Percentiles rank a stretch among this genome's conserved stretches.
These are phyloP conservation scores for Pseudocercospora ulei DNA, from an alignment of 2,329 filamentous ascomycete genomes.

Conservation along the genomic window DNA sequence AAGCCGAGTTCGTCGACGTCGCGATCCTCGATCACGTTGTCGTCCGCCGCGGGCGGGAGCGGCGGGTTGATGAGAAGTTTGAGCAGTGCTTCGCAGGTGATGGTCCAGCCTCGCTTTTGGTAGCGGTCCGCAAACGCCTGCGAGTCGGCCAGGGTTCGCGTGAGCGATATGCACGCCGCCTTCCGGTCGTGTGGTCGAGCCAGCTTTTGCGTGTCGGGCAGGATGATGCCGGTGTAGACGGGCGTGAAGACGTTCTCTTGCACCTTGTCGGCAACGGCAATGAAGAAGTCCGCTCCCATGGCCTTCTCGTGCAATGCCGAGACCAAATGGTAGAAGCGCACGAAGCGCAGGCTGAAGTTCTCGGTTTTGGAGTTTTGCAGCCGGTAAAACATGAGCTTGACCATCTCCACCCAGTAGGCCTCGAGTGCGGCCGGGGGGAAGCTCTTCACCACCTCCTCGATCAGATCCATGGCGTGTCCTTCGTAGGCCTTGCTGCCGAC, in stretches of 20 bases:
- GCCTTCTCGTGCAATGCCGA: constrained; percentile 68
- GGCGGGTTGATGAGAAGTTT: constrained; percentile 85
- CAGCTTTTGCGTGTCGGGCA: constrained; percentile 81
- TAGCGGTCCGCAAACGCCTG: constrained; percentile 66
- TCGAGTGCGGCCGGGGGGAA: constrained; percentile 67
- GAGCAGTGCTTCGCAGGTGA: constrained; percentile 80
- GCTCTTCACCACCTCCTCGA: constrained; percentile 66
- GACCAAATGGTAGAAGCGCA: constrained; percentile 88
- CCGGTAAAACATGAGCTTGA: constrained; percentile 69
- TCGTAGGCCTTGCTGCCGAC: constrained; percentile 75
- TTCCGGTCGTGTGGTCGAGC: constrained; percentile 84
- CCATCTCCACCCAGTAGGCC: constrained; percentile 66
- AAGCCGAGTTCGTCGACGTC: constrained; percentile 94
- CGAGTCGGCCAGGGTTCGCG: constrained; percentile 82
- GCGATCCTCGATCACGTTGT: constrained; percentile 71
- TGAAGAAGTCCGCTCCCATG: constrained; percentile 87
- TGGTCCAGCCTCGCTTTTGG: constrained; percentile 72
- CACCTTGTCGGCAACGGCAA: constrained; percentile 69
- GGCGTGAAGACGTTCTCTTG: constrained; percentile 69
- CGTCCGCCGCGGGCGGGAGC: constrained; percentile 54
- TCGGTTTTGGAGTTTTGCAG: constrained; percentile 67
- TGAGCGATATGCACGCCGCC: constrained; percentile 81
- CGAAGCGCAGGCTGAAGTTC: constrained; percentile 74
- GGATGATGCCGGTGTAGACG: constrained; percentile 76
- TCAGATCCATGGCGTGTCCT: constrained; percentile 73